Evolutionary conservation across 208 protist genomes (phyloP).

Genomic region (Blechomonas ayalai): DNA sequence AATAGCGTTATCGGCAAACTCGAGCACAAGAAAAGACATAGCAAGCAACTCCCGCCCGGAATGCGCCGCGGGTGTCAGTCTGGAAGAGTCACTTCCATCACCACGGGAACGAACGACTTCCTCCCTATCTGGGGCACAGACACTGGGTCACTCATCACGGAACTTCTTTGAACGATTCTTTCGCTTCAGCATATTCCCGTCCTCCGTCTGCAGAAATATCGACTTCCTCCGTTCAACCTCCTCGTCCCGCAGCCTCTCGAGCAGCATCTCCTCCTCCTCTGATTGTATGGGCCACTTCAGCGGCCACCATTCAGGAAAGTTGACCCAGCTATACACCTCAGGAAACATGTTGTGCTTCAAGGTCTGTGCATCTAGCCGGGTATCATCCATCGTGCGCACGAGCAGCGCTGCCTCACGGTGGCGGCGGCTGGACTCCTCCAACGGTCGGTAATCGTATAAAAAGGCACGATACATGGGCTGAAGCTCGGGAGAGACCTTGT

Average conservation of each 20-base stretch:
- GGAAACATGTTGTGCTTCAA: conserved; percentile 81
- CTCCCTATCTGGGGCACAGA: background rate
- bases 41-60: background rate
- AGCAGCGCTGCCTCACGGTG: conserved; percentile 43
- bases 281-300: conserved; percentile 70
- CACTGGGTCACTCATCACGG: conserved; percentile 39
- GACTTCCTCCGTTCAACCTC: conserved; percentile 65
- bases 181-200: conserved; percentile 64
- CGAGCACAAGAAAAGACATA: background rate
- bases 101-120: too few species aligned
- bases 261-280: conserved; percentile 67
- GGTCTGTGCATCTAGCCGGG: conserved; percentile 60
- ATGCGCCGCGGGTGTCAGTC: too few species aligned
- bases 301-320: conserved; percentile 88
- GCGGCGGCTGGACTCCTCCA: conserved; percentile 55
- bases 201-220: conserved; percentile 64
- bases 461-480: conserved; percentile 82
- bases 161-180: conserved; percentile 60
- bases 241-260: conserved; percentile 69
- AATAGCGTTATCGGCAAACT: too few species aligned
- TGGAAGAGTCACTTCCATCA: too few species aligned
- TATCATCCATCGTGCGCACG: conserved; percentile 42
- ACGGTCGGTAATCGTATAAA: conserved; percentile 70
- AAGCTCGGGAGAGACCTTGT: conserved; percentile 77
- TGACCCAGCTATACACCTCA: conserved; percentile 83